Percentiles rank a stretch among this genome's conserved stretches.
Conservation (phyloP, 495 filamentous ascomycete species). For the Chaetomium tenue region DNA sequence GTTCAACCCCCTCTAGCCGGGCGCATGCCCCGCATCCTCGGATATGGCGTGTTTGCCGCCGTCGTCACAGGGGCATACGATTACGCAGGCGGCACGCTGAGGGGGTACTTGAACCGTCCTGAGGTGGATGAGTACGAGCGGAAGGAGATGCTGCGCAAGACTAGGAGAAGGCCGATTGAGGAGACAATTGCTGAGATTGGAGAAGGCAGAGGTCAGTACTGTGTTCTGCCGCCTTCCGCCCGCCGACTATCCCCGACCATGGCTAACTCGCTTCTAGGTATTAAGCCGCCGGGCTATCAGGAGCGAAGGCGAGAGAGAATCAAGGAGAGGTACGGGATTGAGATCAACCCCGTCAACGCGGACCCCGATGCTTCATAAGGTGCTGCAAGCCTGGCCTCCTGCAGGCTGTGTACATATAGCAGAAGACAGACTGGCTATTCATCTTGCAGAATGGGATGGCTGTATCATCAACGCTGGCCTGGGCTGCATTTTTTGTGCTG, state of each 20-base stretch:
- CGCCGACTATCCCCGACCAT: not conserved
- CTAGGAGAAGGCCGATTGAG: constrained; percentile 70
- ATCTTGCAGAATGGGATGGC: constrained; percentile 34
- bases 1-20: constrained; percentile 52
- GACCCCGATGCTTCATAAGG: constrained; percentile 33
- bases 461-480: constrained; percentile 22
- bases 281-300: constrained; percentile 79
- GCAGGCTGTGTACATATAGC: constrained; percentile 32
- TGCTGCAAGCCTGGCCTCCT: constrained; percentile 1
- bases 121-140: constrained; percentile 75
- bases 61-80: constrained; percentile 66
- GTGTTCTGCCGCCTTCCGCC: not conserved
- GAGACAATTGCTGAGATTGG: constrained; percentile 81
- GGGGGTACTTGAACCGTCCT: constrained; percentile 53
- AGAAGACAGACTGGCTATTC: constrained; percentile 14
- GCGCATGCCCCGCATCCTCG: constrained; percentile 75
- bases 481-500: not conserved
- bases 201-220: constrained; percentile 77
- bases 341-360: constrained; percentile 60
- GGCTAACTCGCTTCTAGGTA: constrained; percentile 56
- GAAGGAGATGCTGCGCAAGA: constrained; percentile 72
- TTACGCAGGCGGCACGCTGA: constrained; percentile 71
- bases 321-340: constrained; percentile 87
- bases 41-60: constrained; percentile 66
- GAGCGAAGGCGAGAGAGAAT: constrained; percentile 81